Evolutionary conservation across 2,329 filamentous ascomycete genomes (phyloP).

Genomic region (Byssoonygena ceratinophila): DNA sequence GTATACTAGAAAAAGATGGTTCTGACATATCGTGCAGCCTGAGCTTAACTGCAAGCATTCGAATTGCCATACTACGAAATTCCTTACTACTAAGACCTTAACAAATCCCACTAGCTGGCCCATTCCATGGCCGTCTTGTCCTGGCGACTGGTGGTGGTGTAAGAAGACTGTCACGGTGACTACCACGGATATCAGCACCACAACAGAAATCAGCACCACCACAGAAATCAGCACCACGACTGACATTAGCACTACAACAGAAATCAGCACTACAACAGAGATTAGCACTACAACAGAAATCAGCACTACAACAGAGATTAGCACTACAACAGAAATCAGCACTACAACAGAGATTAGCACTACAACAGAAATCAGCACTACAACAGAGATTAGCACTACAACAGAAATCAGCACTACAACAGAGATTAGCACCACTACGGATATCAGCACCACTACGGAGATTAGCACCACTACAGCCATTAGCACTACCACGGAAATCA

Average conservation of each 20-base stretch:
- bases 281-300: no score
- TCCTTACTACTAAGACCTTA: slow-evolving; percentile 1
- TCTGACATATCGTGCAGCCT: background rate
- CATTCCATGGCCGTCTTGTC: background rate
- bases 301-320: background rate
- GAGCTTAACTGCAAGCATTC: background rate
- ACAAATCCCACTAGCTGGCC: background rate
- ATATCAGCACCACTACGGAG: background rate
- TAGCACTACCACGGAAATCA: background rate
- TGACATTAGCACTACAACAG: background rate
- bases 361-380: background rate
- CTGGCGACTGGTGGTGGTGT: background rate
- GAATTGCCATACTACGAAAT: slow-evolving; percentile 3
- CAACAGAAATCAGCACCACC: background rate
- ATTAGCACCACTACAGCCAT: no score
- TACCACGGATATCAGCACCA: background rate
- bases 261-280: background rate
- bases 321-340: background rate
- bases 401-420: background rate
- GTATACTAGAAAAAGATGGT: background rate
- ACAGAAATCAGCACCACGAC: background rate
- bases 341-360: no score
- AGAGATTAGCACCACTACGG: background rate
- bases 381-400: background rate
- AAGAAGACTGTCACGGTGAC: background rate